Percentiles rank a stretch among this genome's conserved stretches.
phyloP scores from a whole-genome alignment of 2,329 filamentous ascomycete species.

The Aspergillus aculeatus region DNA sequence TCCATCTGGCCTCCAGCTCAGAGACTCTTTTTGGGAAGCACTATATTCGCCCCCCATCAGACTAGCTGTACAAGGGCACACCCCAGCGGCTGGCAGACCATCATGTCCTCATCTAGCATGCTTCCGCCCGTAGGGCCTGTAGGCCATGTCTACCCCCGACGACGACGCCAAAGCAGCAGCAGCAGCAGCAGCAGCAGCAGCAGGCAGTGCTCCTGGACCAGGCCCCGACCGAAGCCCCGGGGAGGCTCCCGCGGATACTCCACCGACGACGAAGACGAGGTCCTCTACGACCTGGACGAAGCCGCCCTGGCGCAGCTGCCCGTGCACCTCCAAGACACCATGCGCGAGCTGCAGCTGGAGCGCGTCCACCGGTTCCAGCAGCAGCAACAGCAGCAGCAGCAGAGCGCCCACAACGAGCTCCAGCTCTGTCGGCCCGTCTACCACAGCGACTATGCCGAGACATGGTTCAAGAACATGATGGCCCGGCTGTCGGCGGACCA shows the following conservation, averaged over 20 bases:
- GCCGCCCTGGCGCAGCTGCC: conserved; percentile 28
- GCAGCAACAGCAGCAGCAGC: conserved; percentile 14
- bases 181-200: too few relatives aligned
- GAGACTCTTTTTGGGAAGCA: too few relatives aligned
- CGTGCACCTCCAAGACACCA: conserved; percentile 24
- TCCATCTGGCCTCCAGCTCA: too few relatives aligned
- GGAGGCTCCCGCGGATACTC: conserved; percentile 3
- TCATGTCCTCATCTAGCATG: not conserved
- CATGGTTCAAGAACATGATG: conserved; percentile 19
- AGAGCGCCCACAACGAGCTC: conserved; percentile 8
- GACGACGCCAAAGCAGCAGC: not conserved
- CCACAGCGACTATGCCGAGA: conserved; percentile 7
- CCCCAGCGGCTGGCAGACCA: not conserved
- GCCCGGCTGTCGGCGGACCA: conserved; percentile 8
- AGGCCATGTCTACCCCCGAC: not conserved
- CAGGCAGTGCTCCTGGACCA: too few relatives aligned
- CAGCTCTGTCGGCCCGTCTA: not conserved
- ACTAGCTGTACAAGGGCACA: not conserved
- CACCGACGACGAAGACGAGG: conserved; percentile 28
- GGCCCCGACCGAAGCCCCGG: not conserved
- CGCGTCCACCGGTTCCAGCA: conserved; percentile 17
- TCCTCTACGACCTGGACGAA: conserved; percentile 28
- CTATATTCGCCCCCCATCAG: too few relatives aligned
- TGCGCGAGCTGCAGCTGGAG: conserved; percentile 30
- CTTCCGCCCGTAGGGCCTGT: not conserved